Base-by-base conservation (phyloP, 2,329 filamentous ascomycete species). In the Mycosphaerella arachidis region DNA sequence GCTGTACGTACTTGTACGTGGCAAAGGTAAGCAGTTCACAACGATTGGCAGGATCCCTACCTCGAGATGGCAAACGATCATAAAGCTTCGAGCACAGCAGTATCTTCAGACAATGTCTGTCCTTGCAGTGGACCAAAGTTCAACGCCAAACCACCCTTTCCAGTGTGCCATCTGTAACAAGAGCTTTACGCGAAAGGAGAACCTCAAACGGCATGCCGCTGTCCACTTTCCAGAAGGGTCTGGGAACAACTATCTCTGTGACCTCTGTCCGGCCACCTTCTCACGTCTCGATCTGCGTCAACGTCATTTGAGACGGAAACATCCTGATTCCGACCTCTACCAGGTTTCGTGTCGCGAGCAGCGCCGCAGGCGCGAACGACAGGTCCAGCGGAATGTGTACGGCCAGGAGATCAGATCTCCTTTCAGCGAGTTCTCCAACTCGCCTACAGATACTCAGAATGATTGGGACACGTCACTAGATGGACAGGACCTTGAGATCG, bases 291-390 rank as follows among this genome's bases (percentile, higher is more conserved):
- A 79, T 60, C 63, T 79, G 4, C 74, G 74, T 18, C 67, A 69
- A 59, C 74, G 76, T 0, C 77, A 79, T 60, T 74, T 78, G 69
- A 78, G 73, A 61, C 70, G 74, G 18, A 78, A 78, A 59, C 76
- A 78, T 56, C 68, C 6, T 10, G 31, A 60, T 76, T 78, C 54
- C 70, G n/a, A n/a, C n/a, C n/a, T n/a, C n/a, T 78, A 13, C 75
- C 65, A 33, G 31, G 31, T 10, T 6, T 33, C 31, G 6, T 33
- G 10, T 33, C 31, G 31, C 31, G 31, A 33, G 6, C 31, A 33
- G 10, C 10, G 10, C 10, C 31, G 31, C 31, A 33, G 31, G 31
- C 3, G 67, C 78, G 2, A 74, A 66, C 6, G 77, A 75, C 40
- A 75, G 78, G 59, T 69, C 78, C 50, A 74, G 74, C 16, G 68